Percentiles rank a stretch among this genome's conserved stretches.
phyloP scores from a whole-genome alignment of 352 stramenopile genomes.

The Pythium coloratum region DNA sequence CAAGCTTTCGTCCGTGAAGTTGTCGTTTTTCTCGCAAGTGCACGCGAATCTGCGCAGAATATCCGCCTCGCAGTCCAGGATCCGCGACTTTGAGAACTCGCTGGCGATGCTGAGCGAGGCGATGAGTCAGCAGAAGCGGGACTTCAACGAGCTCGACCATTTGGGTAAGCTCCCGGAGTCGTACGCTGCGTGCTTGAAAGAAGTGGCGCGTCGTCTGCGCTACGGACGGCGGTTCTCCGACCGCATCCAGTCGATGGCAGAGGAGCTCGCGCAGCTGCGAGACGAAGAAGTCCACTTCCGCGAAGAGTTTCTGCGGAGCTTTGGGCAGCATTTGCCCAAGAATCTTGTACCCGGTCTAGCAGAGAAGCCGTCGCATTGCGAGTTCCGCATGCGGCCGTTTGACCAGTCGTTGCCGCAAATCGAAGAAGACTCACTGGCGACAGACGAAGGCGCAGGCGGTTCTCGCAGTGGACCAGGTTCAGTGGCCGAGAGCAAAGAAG shows the following conservation, averaged over 20 bases:
- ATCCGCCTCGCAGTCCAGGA: conserved; percentile 80
- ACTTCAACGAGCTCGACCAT: conserved; percentile 87
- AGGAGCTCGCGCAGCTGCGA: conserved; percentile 78
- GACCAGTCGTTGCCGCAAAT: conserved; percentile 76
- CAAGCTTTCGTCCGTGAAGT: conserved; percentile 58
- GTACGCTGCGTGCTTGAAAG: conserved; percentile 74
- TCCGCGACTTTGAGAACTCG: conserved; percentile 90
- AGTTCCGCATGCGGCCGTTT: conserved; percentile 86
- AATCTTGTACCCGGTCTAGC: conserved; percentile 81
- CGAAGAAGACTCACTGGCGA: conserved; percentile 32
- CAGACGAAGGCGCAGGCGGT: conserved; percentile 2
- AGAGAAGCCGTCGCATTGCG: conserved; percentile 87
- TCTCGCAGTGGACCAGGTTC: conserved; percentile 6
- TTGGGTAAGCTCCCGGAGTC: conserved; percentile 81
- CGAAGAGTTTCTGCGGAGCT: conserved; percentile 73
- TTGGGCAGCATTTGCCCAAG: conserved; percentile 78
- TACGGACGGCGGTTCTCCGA: conserved; percentile 80
- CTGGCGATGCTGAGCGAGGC: conserved; percentile 79
- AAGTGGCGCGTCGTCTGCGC: conserved; percentile 68
- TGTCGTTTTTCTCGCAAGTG: conserved; percentile 53
- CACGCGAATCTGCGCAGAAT: conserved; percentile 69
- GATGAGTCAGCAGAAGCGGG: conserved; percentile 70
- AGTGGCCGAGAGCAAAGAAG: conserved; percentile 25
- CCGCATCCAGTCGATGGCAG: conserved; percentile 83
- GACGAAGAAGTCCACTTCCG: conserved; percentile 80